Percentiles rank a stretch among this genome's conserved stretches.
These are phyloP conservation scores for Phragmites australis DNA, from an alignment of 176 grass and related monocot genomes.

Conservation along the genomic window DNA sequence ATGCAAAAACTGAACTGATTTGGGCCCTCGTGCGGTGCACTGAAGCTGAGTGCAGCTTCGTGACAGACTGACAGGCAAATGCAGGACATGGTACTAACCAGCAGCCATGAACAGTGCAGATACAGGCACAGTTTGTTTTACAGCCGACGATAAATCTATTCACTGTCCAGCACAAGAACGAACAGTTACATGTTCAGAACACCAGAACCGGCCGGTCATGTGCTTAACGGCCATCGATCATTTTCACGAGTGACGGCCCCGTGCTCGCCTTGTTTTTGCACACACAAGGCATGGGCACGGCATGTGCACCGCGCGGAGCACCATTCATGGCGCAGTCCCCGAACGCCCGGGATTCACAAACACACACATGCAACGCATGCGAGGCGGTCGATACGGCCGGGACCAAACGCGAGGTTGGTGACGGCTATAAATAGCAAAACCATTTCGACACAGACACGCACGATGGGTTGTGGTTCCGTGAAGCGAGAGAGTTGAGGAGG, in stretches of 20 bases:
- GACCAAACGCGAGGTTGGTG: neutral
- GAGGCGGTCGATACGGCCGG: neutral
- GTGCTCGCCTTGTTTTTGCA: neutral
- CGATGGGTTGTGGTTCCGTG: neutral
- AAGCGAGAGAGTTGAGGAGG: neutral
- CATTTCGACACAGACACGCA: neutral
- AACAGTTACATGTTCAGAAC: neutral
- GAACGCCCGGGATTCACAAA: neutral
- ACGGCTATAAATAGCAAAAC: neutral
- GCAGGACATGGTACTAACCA: neutral
- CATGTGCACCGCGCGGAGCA: conserved; percentile 24
- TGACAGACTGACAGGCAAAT: conserved; percentile 23
- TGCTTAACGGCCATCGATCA: neutral
- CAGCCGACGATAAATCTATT: neutral
- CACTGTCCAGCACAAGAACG: neutral
- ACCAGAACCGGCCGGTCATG: neutral
- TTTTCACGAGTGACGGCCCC: too few relatives aligned
- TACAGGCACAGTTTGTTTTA: neutral
- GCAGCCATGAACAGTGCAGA: neutral
- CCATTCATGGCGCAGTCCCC: conserved; percentile 11
- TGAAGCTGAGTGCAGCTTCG: conserved; percentile 21
- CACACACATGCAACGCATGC: neutral
- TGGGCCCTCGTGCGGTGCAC: conserved; percentile 23
- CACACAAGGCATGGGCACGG: conserved; percentile 12
- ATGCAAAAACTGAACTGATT: neutral